phyloP scores from a whole-genome alignment of 2,329 filamentous ascomycete genomes.

The Neonectria ditissima region DNA sequence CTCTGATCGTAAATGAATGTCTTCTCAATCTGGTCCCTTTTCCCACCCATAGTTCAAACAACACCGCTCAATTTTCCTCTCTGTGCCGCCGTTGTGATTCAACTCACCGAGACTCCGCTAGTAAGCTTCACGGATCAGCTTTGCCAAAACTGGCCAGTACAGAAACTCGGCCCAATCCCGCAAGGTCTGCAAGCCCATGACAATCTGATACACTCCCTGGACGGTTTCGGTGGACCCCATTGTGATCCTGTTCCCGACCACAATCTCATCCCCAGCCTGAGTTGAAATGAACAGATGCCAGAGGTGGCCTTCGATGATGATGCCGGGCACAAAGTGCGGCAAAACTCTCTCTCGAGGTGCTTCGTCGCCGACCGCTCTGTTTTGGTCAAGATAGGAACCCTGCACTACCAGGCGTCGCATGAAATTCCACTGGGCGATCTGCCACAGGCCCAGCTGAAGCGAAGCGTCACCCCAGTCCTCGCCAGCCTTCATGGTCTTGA shows the following conservation, averaged over 20 bases:
- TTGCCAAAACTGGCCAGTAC: neutral
- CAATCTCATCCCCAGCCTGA: neutral
- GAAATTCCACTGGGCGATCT: slow-evolving; percentile 35
- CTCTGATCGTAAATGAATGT: no score
- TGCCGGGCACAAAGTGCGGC: neutral
- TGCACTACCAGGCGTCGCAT: neutral
- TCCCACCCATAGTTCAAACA: no score
- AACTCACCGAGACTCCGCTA: no score
- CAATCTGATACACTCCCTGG: neutral
- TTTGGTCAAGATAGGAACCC: neutral
- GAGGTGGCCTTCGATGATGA: neutral
- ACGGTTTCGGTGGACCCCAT: neutral
- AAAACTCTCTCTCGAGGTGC: neutral
- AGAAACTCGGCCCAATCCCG: neutral
- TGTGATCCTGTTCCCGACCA: neutral
- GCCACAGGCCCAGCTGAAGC: slow-evolving; percentile 38
- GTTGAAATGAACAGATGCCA: neutral
- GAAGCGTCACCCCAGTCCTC: slow-evolving; percentile 28
- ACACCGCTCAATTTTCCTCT: no score
- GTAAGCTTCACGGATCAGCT: neutral
- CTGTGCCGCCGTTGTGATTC: no score
- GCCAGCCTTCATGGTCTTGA: slow-evolving; percentile 36
- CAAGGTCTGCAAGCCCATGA: neutral
- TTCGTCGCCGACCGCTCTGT: neutral
- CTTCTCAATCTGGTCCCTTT: no score